These are phyloP conservation scores for Cercophora newfieldiana DNA, from an alignment of 495 filamentous ascomycete species.

Conservation along the genomic window DNA sequence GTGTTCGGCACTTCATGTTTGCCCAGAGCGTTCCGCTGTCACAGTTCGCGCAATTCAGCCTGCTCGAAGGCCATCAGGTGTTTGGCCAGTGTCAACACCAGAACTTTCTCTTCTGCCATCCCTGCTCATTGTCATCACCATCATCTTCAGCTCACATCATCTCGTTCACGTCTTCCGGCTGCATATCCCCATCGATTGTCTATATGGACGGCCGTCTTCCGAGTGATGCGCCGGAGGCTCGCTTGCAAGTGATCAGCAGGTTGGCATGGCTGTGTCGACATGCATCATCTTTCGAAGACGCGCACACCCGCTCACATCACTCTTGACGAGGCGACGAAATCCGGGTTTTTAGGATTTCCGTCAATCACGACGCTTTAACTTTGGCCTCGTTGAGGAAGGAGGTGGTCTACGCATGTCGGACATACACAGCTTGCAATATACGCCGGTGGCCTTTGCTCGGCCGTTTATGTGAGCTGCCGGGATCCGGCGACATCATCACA, in stretches of 20 bases:
- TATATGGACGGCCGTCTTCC: neutral
- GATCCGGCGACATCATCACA: conserved; percentile 14
- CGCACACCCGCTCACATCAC: neutral
- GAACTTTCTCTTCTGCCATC: neutral
- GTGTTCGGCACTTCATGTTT: neutral
- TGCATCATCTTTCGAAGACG: neutral
- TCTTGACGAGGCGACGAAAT: conserved; percentile 3
- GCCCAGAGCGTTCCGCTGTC: neutral
- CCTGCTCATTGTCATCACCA: neutral
- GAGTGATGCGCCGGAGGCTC: conserved; percentile 1
- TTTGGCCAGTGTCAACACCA: neutral
- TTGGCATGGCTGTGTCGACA: neutral
- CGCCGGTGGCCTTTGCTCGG: conserved; percentile 2
- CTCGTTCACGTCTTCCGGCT: neutral
- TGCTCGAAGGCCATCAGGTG: neutral
- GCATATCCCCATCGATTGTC: conserved; percentile 1
- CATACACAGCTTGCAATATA: conserved; percentile 10
- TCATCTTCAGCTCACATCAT: neutral
- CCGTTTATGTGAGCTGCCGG: conserved; percentile 8
- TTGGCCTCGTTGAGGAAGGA: conserved; percentile 3
- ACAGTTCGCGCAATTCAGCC: neutral
- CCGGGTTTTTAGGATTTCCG: conserved; percentile 13
- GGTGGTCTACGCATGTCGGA: conserved; percentile 6
- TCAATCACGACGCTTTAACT: conserved; percentile 16
- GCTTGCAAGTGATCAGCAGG: conserved; percentile 2